These are phyloP conservation scores for Incumbomyces lentus DNA, from an alignment of 2,329 filamentous ascomycete species.

Conservation along the genomic window DNA sequence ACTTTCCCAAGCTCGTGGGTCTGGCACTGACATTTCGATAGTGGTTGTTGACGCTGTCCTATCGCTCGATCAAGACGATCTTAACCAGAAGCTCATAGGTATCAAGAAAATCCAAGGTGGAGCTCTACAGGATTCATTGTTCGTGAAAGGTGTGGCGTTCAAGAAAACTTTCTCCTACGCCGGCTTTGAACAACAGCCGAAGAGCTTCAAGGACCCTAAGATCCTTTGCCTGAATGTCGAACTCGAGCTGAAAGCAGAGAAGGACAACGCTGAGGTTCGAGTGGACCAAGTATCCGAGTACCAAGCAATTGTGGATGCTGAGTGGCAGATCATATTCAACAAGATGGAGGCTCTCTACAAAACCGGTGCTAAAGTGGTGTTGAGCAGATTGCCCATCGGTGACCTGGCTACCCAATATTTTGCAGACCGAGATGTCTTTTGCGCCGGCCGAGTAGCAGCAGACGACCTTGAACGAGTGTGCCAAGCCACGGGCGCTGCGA, in stretches of 20 bases:
- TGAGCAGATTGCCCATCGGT: slow-evolving; percentile 94
- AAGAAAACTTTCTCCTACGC: slow-evolving; percentile 99
- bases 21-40: slow-evolving; percentile 29
- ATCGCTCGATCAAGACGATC: slow-evolving; percentile 87
- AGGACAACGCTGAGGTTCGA: slow-evolving; percentile 96
- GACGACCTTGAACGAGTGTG: slow-evolving; percentile 96
- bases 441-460: slow-evolving; percentile 79
- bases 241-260: slow-evolving; percentile 95
- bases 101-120: slow-evolving; percentile 97
- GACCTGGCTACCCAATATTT: slow-evolving; percentile 93
- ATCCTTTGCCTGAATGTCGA: slow-evolving; percentile 97
- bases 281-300: slow-evolving; percentile 98
- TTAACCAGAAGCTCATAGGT: slow-evolving; percentile 96
- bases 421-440: slow-evolving; percentile 96
- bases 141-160: slow-evolving; percentile 96
- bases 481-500: slow-evolving; percentile 80
- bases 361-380: slow-evolving; percentile 92
- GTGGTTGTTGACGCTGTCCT: slow-evolving; percentile 97
- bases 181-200: slow-evolving; percentile 98
- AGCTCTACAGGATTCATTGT: slow-evolving; percentile 88
- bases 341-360: slow-evolving; percentile 92
- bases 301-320: slow-evolving; percentile 96
- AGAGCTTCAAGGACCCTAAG: slow-evolving; percentile 86
- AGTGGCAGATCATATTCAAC: slow-evolving; percentile 99
- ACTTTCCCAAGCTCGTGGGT: slow-evolving; percentile 1